Conservation (phyloP, 1,284 basidiomycete species). For the Volvariella surrecta region DNA sequence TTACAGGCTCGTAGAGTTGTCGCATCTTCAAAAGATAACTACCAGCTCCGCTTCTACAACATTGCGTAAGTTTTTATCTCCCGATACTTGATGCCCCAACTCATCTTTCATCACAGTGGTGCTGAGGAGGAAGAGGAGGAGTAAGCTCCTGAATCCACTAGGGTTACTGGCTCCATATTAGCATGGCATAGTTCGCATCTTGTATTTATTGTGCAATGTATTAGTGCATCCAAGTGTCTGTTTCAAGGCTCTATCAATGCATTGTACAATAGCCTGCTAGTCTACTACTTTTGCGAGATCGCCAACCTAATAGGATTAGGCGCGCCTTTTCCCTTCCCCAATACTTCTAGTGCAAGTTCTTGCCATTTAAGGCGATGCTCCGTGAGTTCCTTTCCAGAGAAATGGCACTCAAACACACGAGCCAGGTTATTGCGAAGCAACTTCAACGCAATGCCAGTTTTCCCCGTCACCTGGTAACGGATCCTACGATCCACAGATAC, state of each 20-base stretch:
- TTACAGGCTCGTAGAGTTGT: conserved; percentile 52
- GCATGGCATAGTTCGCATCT: no score
- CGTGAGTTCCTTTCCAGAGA: conserved; percentile 53
- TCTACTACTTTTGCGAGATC: conserved; percentile 5
- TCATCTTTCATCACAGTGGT: conserved; percentile 18
- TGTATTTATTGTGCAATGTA: no score
- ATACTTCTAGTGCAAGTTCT: conserved; percentile 53
- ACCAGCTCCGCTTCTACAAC: conserved; percentile 91
- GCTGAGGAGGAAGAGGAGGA: conserved; percentile 47
- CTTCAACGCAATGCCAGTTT: conserved; percentile 77
- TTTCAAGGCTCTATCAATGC: background rate
- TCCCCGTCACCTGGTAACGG: conserved; percentile 64
- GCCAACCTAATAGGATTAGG: background rate
- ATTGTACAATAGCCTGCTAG: conserved; percentile 5
- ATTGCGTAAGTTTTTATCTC: conserved; percentile 59
- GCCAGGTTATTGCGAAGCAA: conserved; percentile 64
- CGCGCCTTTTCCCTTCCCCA: conserved; percentile 34
- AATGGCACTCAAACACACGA: conserved; percentile 55
- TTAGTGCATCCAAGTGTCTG: no score
- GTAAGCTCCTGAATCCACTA: conserved; percentile 14
- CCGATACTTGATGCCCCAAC: background rate
- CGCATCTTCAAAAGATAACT: conserved; percentile 82
- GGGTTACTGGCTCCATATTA: no score
- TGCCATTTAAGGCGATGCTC: conserved; percentile 63
- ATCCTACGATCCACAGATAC: conserved; percentile 84